phyloP scores from a whole-genome alignment of 257 asterid species.

The Petunia secreta region DNA sequence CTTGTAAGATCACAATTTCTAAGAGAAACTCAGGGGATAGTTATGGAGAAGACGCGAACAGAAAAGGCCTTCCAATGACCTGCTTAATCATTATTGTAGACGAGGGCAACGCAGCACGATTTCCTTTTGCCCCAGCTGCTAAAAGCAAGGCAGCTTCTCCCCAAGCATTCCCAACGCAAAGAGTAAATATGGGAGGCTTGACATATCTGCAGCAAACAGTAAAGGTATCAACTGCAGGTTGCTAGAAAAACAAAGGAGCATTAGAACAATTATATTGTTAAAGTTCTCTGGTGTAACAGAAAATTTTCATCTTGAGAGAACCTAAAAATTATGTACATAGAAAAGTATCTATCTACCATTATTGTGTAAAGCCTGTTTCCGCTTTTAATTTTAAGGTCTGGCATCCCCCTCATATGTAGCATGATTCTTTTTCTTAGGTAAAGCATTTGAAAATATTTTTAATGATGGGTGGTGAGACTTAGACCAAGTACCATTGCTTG shows the following conservation, averaged over 20 bases:
- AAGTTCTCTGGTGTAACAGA: conserved; percentile 12
- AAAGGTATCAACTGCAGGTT: not conserved
- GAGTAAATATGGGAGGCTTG: conserved; percentile 87
- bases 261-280: not conserved
- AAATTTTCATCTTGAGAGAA: not conserved
- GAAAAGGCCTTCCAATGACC: conserved; percentile 42
- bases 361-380: not conserved
- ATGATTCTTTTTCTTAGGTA: not conserved
- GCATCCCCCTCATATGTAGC: conserved; percentile 5
- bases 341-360: not conserved
- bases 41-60: not conserved
- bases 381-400: not conserved
- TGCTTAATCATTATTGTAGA: conserved; percentile 94
- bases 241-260: not conserved
- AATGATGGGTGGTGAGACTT: conserved; percentile 7
- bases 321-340: not conserved
- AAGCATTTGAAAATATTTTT: not conserved
- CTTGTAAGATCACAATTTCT: not conserved
- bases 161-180: conserved; percentile 99
- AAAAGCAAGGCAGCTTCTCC: conserved; percentile 97
- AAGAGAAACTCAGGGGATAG: conserved; percentile 6
- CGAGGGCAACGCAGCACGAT: conserved; percentile 94
- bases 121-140: conserved; percentile 97
- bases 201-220: conserved; percentile 56
- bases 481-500: conserved; percentile 16